Percentiles rank a stretch among this genome's conserved stretches.
Evolutionary conservation across 495 filamentous ascomycete species (phyloP).

Genomic region (Oidiodendron maius): DNA sequence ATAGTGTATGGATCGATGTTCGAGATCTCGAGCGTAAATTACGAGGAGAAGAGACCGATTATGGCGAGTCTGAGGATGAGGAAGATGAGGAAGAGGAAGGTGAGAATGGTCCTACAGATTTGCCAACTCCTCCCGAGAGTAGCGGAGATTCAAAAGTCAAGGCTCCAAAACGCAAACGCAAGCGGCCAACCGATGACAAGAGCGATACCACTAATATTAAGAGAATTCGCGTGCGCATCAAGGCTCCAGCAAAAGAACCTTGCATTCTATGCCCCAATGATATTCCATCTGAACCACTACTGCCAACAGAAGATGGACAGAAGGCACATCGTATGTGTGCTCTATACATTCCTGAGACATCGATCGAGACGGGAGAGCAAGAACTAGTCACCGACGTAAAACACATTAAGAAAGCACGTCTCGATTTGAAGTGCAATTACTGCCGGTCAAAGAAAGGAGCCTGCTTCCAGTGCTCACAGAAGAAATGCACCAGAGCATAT

Average conservation of each 20-base stretch:
- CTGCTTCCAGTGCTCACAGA: conserved; percentile 94
- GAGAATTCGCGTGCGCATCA: conserved; percentile 65
- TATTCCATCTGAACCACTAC: conserved; percentile 73
- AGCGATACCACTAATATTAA: conserved; percentile 39
- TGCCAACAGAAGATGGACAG: conserved; percentile 82
- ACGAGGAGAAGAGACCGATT: conserved; percentile 86
- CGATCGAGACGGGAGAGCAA: conserved; percentile 62
- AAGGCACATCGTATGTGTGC: conserved; percentile 88
- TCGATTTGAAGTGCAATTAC: conserved; percentile 89
- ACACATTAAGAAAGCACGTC: conserved; percentile 75
- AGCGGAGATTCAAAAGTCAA: conserved; percentile 28
- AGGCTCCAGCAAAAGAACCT: conserved; percentile 68
- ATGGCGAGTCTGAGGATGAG: conserved; percentile 75
- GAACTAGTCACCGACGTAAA: conserved; percentile 73
- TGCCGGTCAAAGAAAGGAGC: conserved; percentile 90
- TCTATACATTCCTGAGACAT: conserved; percentile 87
- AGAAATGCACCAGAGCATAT: conserved; percentile 90
- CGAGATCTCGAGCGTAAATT: conserved; percentile 91
- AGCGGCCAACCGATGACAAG: conserved; percentile 37
- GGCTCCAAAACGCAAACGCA: conserved; percentile 30
- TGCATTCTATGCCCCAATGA: conserved; percentile 94
- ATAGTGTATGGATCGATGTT: conserved; percentile 98
- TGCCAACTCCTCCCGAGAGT: conserved; percentile 77
- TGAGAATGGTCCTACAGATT: conserved; percentile 49
- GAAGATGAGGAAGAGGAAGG: conserved; percentile 65